phyloP scores from a whole-genome alignment of 2,329 filamentous ascomycete genomes.

The Aureobasidium subglaciale region DNA sequence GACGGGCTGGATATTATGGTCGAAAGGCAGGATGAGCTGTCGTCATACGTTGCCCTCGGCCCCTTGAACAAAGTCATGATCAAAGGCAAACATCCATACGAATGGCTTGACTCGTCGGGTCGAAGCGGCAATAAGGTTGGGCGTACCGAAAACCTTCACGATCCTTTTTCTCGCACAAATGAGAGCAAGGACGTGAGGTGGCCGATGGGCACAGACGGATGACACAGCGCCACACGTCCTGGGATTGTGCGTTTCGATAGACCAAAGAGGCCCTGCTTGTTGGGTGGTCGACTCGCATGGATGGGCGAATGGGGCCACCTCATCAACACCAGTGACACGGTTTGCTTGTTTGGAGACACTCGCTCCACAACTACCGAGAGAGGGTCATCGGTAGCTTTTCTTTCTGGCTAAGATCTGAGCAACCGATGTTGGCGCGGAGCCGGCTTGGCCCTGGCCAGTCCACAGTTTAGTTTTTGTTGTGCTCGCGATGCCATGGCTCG shows the following conservation, averaged over 20 bases:
- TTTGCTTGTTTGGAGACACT: slow-evolving; percentile 6
- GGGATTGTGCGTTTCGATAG: neutral
- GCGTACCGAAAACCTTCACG: slow-evolving; percentile 12
- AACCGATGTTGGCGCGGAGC: neutral
- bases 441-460: neutral
- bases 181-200: neutral
- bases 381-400: slow-evolving; percentile 3
- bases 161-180: slow-evolving; percentile 10
- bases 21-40: neutral
- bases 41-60: slow-evolving; percentile 6
- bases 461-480: neutral
- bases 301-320: neutral
- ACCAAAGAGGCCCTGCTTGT: no score
- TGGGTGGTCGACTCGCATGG: slow-evolving; percentile 1
- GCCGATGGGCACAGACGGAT: slow-evolving; percentile 10
- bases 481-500: slow-evolving; percentile 1
- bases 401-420: slow-evolving; percentile 12
- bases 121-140: slow-evolving; percentile 11
- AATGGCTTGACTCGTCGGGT: slow-evolving; percentile 2
- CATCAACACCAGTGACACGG: neutral
- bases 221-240: slow-evolving; percentile 8
- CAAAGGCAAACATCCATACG: neutral
- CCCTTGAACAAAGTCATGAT: slow-evolving; percentile 1
- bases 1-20: slow-evolving; percentile 2
- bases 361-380: slow-evolving; percentile 8